Evolutionary conservation across 768 basidiomycete genomes (phyloP), one percentile per base, ranked within the genome.

Genomic region (Lactarius psammicola): DNA sequence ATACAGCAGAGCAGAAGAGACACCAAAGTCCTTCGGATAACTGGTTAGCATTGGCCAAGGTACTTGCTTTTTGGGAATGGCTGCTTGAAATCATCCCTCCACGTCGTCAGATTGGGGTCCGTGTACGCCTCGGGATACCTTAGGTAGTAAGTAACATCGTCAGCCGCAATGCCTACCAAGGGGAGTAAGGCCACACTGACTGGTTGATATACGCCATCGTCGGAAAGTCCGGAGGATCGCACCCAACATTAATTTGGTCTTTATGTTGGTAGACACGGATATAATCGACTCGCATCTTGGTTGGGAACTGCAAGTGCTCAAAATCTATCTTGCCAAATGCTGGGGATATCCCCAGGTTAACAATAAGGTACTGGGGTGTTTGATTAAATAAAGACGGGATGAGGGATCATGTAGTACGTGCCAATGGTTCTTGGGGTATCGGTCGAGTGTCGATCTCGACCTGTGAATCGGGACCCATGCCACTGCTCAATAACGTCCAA

Each of bases 251-350:
- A 68, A 79, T 75, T 11, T 74, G 70, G 63, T 77, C 74, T 59
- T 78, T 74, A 30, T 78, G 77, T 70, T 89, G 88, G 71, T 88
- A 90, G 15, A 96, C 89, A 1, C 94, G 84, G 63, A 95, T 85
- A 65, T 86, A 95, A 72, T 96, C 94, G 58, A 95, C 77, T 62
- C 78, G 78, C 89, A 95, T 87, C 20, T 75, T 78, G n/a, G 87
- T 75, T 5, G 76, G 76, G 73, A 86, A 87, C 28, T 72, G 75
- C 26, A 88, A 74, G 63, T 86, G 76, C 1, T 73, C 76, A 54
- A 83, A 77, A 66, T 88, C 85, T 67, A 87, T 82, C 7, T 71
- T 69, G 55, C 85, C 87, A 71, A 89, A 89, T 71, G 82, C 82
- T 28, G 78, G 76, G 5, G 84, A 86, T 70, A 88, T 82, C 72